These are phyloP conservation scores for Rhizopus sp. DNA, from an alignment of 371 early-diverging fungal genomes.

Conservation along the genomic window DNA sequence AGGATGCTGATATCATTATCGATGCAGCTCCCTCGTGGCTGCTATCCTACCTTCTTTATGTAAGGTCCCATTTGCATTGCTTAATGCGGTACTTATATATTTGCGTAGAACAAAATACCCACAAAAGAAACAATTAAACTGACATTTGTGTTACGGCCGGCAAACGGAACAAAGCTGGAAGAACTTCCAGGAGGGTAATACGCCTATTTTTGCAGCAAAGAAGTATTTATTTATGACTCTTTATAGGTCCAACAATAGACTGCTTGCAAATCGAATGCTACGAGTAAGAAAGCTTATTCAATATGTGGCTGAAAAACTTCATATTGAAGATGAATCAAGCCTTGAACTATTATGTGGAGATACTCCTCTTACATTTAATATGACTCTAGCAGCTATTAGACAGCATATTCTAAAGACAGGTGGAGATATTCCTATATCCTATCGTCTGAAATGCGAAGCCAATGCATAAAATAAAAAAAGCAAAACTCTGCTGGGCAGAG, in stretches of 20 bases:
- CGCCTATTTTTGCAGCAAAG: not conserved
- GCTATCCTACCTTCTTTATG: constrained; percentile 61
- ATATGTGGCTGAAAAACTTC: constrained; percentile 80
- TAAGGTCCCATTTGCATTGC: constrained; percentile 21
- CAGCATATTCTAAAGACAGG: constrained; percentile 82
- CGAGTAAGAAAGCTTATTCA: constrained; percentile 81
- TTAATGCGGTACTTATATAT: not conserved
- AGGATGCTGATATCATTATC: constrained; percentile 48
- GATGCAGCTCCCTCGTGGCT: constrained; percentile 63
- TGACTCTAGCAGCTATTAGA: constrained; percentile 84
- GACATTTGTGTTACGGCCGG: constrained; percentile 79
- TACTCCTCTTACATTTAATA: constrained; percentile 67
- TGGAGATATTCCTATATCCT: constrained; percentile 75
- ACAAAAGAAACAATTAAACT: constrained; percentile 79
- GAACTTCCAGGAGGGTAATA: constrained; percentile 67
- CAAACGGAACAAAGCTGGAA: constrained; percentile 53
- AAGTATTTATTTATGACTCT: not conserved
- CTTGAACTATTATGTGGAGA: constrained; percentile 81
- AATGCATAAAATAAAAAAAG: too few species aligned
- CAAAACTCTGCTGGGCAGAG: constrained; percentile 21
- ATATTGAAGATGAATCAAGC: constrained; percentile 28
- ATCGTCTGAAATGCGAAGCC: constrained; percentile 45
- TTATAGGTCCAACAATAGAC: constrained; percentile 61
- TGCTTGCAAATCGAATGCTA: constrained; percentile 86
- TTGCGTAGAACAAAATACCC: constrained; percentile 60